Percentiles rank a stretch among this genome's conserved stretches.
Evolutionary conservation across 2,329 filamentous ascomycete genomes (phyloP).

Genomic region (Clonostachys chloroleuca): DNA sequence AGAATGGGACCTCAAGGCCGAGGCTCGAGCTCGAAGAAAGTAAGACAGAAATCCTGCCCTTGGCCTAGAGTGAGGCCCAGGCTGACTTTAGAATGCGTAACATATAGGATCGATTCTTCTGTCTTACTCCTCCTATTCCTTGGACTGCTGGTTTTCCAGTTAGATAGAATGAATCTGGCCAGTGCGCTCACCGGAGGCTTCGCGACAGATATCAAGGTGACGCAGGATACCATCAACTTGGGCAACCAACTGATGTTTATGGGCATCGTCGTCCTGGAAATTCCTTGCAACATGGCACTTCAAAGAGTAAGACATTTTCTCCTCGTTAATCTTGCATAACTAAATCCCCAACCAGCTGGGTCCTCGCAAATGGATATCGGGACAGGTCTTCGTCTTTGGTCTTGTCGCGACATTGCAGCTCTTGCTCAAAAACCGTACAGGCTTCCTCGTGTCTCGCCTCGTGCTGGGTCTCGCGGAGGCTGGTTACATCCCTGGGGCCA

Average conservation of each 20-base stretch:
- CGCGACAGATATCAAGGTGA: conserved; percentile 31
- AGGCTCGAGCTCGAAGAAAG: background rate
- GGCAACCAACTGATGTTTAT: conserved; percentile 50
- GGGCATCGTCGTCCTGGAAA: conserved; percentile 43
- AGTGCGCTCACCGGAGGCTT: conserved; percentile 45
- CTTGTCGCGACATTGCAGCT: conserved; percentile 37
- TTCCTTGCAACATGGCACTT: conserved; percentile 43
- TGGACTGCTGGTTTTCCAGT: conserved; percentile 43
- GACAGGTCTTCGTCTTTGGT: conserved; percentile 42
- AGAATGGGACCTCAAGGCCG: background rate
- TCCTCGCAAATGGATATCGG: conserved; percentile 41
- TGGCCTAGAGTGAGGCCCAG: too few relatives aligned
- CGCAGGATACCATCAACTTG: conserved; percentile 42
- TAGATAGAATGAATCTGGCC: conserved; percentile 48
- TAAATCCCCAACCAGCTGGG: conserved; percentile 23
- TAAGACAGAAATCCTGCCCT: too few relatives aligned
- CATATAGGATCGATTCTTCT: conserved; percentile 33
- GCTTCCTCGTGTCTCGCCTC: conserved; percentile 36
- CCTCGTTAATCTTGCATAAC: background rate
- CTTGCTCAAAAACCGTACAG: conserved; percentile 31
- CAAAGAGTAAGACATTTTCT: conserved; percentile 13
- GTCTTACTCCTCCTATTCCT: conserved; percentile 44
- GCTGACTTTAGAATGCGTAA: too few relatives aligned
- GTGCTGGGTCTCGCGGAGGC: conserved; percentile 43
- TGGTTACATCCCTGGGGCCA: conserved; percentile 42